phyloP scores from a whole-genome alignment of 73 alveolate genomes.

The Diophrys appendiculata region DNA sequence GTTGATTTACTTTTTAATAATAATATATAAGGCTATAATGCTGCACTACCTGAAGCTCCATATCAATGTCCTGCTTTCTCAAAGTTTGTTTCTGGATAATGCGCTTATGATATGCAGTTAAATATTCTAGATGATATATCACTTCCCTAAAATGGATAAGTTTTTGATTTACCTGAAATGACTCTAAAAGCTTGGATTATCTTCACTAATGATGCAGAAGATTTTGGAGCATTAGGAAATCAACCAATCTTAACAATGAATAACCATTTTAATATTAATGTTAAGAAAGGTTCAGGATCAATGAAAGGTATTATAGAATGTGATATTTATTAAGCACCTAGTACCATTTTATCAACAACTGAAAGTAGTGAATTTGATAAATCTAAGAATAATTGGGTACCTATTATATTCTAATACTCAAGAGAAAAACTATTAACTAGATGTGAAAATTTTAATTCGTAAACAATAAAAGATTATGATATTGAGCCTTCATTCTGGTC shows the following conservation, averaged over 20 bases:
- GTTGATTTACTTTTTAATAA: too few species aligned
- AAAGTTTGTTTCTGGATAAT: too few species aligned
- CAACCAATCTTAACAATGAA: neutral
- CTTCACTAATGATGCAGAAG: neutral
- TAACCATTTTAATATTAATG: neutral
- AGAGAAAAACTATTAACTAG: neutral
- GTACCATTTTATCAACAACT: neutral
- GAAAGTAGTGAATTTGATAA: neutral
- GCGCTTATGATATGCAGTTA: too few species aligned
- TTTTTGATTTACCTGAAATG: neutral
- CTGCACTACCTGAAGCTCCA: too few species aligned
- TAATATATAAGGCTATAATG: too few species aligned
- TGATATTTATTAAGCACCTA: neutral
- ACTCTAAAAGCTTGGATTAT: neutral
- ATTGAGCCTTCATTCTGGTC: neutral
- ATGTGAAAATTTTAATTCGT: neutral
- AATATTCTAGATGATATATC: neutral
- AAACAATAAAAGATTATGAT: neutral
- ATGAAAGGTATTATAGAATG: neutral
- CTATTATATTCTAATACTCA: neutral
- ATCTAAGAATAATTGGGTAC: neutral
- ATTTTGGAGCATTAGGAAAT: neutral
- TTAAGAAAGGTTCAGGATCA: neutral
- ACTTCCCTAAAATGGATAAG: neutral
- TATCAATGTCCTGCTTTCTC: too few species aligned